Base-by-base conservation (phyloP, 176 grass and related monocot species). In the Juncus inflexus region DNA sequence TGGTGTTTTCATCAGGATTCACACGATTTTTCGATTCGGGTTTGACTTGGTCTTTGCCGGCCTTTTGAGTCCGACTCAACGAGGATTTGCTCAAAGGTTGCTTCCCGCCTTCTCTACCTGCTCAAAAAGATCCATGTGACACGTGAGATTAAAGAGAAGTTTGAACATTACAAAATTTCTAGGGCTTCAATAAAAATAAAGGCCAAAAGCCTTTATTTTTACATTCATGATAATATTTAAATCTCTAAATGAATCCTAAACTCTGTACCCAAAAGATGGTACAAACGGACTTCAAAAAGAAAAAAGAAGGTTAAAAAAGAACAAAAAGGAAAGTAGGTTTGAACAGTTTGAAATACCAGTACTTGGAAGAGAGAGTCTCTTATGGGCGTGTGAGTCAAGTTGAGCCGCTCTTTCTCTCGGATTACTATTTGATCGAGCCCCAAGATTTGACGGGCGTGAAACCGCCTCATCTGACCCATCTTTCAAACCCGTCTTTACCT, bases 341-440 rank as follows among this genome's bases (percentile, higher is more conserved):
- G n/a, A n/a, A n/a, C n/a, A n/a, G n/a, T n/a, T n/a, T n/a, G n/a
- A n/a, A n/a, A 37, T 59, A 52, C 4, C 12, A 57, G 78, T 67
- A 45, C 9, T 45, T 45, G 94, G 85, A 28, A 91, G 63, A 64
- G 94, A 89, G 58, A 84, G 81, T 76, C 88, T 84, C 70, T 77
- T 95, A 4, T 85, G 77, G 59, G 55, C 80, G 49, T 79, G 80
- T 41, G 68, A 66, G 39, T 80, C 72, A 35, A 79, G 55, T 47
- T 79, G 71, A 10, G 56, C 60, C 45, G 45, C 70, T 56, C 94
- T 84, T 75, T 86, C 92, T 73, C 79, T 91, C 15, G 94, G 87
- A 74, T 86, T 91, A 78, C 88, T 91, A 19, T 70, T 58, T 12
- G 85, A 84, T 3, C 80, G 64, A 40, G 47, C 11, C 65, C 82